These are phyloP conservation scores for Globisporangium paroecandrum DNA, from an alignment of 352 stramenopile species.

Conservation along the genomic window DNA sequence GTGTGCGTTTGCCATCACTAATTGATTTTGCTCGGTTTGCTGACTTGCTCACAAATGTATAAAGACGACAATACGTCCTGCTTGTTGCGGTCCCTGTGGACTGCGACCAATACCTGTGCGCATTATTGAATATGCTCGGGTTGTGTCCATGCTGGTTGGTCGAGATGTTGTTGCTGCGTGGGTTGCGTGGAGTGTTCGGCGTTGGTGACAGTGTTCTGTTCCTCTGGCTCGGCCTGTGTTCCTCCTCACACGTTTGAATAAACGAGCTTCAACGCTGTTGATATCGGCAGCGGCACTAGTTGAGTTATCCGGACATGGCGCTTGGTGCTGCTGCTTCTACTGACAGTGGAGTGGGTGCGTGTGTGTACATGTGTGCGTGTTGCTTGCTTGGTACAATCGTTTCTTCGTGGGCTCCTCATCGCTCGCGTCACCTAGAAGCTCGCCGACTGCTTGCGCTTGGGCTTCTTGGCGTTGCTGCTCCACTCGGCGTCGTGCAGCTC, in stretches of 20 bases:
- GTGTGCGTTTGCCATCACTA: neutral
- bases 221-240: neutral
- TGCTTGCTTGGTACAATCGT: neutral
- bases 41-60: neutral
- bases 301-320: neutral
- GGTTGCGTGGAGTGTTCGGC: constrained; percentile 1
- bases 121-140: neutral
- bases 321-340: neutral
- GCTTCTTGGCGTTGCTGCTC: constrained; percentile 22
- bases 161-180: neutral
- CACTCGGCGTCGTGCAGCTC: constrained; percentile 15
- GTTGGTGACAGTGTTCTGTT: constrained; percentile 8
- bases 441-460: constrained; percentile 22
- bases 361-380: neutral
- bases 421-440: constrained; percentile 13
- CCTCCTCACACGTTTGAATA: neutral
- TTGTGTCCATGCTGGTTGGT: neutral
- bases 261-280: neutral
- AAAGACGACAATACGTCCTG: neutral
- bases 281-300: neutral
- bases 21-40: neutral
- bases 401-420: neutral
- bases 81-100: neutral
- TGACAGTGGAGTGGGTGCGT: neutral
- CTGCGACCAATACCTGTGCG: too few species aligned